These are phyloP conservation scores for Fusarium veterinarium DNA, from an alignment of 2,329 filamentous ascomycete species.

Conservation along the genomic window DNA sequence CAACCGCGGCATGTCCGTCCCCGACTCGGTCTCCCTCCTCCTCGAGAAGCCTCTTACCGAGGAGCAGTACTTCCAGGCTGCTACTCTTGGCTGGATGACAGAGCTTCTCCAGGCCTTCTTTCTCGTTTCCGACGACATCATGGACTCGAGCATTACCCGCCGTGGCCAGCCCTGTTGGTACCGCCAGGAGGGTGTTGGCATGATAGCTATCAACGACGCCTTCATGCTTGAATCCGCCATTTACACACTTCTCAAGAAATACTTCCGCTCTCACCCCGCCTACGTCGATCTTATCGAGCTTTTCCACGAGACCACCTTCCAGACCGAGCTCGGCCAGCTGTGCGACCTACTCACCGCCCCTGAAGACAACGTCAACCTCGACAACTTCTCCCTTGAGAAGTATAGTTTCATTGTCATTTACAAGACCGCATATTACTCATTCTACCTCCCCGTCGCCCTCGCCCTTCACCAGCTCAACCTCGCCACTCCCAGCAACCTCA, in stretches of 20 bases:
- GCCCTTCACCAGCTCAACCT: constrained; percentile 87
- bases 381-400: constrained; percentile 96
- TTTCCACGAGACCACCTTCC: constrained; percentile 93
- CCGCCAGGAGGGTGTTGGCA: constrained; percentile 86
- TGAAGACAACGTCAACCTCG: constrained; percentile 90
- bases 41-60: constrained; percentile 76
- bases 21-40: constrained; percentile 87
- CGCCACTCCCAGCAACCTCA: constrained; percentile 88
- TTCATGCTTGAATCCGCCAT: constrained; percentile 95
- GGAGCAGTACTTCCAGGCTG: constrained; percentile 88
- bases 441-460: constrained; percentile 96
- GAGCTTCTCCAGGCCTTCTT: constrained; percentile 99
- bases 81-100: constrained; percentile 95
- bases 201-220: constrained; percentile 98
- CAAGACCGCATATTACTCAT: constrained; percentile 99
- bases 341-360: constrained; percentile 96
- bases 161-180: constrained; percentile 98
- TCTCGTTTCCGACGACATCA: constrained; percentile 98
- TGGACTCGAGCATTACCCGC: constrained; percentile 95
- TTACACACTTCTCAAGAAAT: constrained; percentile 91
- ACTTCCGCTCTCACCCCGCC: constrained; percentile 86
- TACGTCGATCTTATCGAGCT: constrained; percentile 95
- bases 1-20: constrained; percentile 98
- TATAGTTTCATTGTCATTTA: constrained; percentile 99
- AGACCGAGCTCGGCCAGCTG: constrained; percentile 95